phyloP scores from a whole-genome alignment of 176 grass and related monocot genomes.

The Paspalum notatum region DNA sequence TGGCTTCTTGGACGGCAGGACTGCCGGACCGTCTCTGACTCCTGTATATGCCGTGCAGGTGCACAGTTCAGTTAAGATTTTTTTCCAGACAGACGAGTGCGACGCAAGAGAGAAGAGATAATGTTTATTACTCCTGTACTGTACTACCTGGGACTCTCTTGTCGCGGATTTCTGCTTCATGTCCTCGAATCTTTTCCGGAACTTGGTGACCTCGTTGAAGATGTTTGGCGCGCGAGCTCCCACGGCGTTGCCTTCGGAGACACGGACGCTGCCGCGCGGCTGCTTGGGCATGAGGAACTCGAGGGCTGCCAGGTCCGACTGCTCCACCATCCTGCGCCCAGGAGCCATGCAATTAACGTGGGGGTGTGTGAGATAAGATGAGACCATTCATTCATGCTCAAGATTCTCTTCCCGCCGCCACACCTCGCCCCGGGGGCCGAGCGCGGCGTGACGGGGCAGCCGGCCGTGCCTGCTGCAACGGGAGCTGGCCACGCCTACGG shows the following conservation, averaged over 20 bases:
- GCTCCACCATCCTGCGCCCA: slow-evolving; percentile 80
- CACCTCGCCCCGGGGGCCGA: too few relatives aligned
- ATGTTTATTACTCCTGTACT: too few relatives aligned
- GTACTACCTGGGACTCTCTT: slow-evolving; percentile 50
- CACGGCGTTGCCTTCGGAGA: slow-evolving; percentile 68
- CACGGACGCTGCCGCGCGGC: slow-evolving; percentile 74
- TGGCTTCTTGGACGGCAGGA: slow-evolving; percentile 69
- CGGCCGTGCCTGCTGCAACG: too few relatives aligned
- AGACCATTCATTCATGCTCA: too few relatives aligned
- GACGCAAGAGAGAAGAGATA: background rate
- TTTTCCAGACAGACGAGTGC: background rate
- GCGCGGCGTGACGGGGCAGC: too few relatives aligned
- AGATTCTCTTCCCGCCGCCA: too few relatives aligned
- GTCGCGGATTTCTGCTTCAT: slow-evolving; percentile 67
- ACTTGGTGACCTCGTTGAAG: slow-evolving; percentile 76
- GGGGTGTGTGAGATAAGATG: too few relatives aligned
- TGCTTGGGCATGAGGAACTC: slow-evolving; percentile 97
- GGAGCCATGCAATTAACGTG: too few relatives aligned
- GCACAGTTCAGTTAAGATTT: background rate
- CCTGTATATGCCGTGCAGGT: slow-evolving; percentile 46
- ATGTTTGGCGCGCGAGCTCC: slow-evolving; percentile 66
- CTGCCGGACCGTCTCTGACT: slow-evolving; percentile 44
- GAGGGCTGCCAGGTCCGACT: slow-evolving; percentile 71
- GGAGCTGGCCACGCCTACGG: too few relatives aligned
- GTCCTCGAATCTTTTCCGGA: slow-evolving; percentile 63